These are phyloP conservation scores for Meira nashicola DNA, from an alignment of 1,284 basidiomycete species.

Conservation along the genomic window DNA sequence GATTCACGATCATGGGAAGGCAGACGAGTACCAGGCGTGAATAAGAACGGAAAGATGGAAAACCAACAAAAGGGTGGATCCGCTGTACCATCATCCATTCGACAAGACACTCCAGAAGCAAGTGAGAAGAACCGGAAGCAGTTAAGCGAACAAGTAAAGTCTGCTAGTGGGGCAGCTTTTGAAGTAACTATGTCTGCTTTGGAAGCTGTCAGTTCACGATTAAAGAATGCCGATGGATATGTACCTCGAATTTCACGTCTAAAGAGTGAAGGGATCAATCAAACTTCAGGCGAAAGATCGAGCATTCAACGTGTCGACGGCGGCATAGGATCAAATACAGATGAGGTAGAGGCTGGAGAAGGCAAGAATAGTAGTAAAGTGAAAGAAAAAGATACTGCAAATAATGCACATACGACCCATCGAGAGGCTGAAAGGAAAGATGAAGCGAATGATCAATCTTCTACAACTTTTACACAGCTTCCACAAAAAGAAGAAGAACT, in stretches of 20 bases:
- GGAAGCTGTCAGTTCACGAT: background rate
- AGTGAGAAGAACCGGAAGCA: background rate
- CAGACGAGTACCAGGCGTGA: background rate
- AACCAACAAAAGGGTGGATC: background rate
- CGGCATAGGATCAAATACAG: background rate
- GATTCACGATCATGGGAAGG: background rate
- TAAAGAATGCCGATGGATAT: conserved; percentile 2
- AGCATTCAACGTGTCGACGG: background rate
- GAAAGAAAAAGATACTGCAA: conserved; percentile 4
- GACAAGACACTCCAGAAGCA: background rate
- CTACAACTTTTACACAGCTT: background rate
- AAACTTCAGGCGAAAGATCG: background rate
- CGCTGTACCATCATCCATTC: background rate
- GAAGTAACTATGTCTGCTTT: no score
- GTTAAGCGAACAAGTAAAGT: background rate
- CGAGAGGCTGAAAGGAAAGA: background rate
- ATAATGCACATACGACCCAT: background rate
- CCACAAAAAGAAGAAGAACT: background rate
- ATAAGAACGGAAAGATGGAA: background rate
- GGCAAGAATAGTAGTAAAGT: background rate
- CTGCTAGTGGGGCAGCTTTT: no score
- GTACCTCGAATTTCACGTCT: background rate
- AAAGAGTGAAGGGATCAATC: background rate
- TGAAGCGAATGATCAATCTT: background rate
- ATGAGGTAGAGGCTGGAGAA: background rate